Conservation (phyloP, 2,329 filamentous ascomycete genomes). For the Trichophyton verrucosum region DNA sequence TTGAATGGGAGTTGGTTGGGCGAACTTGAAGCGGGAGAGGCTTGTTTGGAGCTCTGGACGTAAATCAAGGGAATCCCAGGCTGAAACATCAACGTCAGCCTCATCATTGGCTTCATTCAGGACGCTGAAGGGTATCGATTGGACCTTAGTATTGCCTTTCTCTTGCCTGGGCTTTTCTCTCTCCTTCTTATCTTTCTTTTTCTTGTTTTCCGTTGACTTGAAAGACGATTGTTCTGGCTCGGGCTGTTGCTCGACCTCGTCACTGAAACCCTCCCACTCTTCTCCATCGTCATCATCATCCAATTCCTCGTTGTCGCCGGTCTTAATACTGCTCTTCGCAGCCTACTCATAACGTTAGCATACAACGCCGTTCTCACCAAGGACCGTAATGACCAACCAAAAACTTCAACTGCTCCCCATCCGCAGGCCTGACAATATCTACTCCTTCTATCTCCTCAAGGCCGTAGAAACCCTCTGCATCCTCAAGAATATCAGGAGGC, state of each 20-base stretch:
- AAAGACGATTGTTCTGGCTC: slow-evolving; percentile 16
- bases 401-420: slow-evolving; percentile 36
- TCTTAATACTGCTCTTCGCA: slow-evolving; percentile 23
- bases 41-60: slow-evolving; percentile 60
- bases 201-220: slow-evolving; percentile 10
- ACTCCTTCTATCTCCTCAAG: slow-evolving; percentile 88
- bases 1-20: slow-evolving; percentile 73
- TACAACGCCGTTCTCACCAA: too few species aligned
- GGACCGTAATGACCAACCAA: slow-evolving; percentile 20
- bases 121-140: slow-evolving; percentile 27
- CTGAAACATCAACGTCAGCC: slow-evolving; percentile 53
- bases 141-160: slow-evolving; percentile 15
- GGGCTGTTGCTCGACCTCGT: slow-evolving; percentile 26
- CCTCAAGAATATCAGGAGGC: slow-evolving; percentile 64
- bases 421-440: slow-evolving; percentile 54
- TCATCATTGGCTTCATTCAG: slow-evolving; percentile 41
- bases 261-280: slow-evolving; percentile 55
- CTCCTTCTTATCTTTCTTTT: slow-evolving; percentile 9
- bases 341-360: slow-evolving; percentile 17
- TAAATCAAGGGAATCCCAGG: slow-evolving; percentile 64
- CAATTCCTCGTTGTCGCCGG: slow-evolving; percentile 8
- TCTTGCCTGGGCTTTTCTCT: slow-evolving; percentile 20
- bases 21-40: slow-evolving; percentile 67
- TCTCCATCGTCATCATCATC: slow-evolving; percentile 32
- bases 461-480: slow-evolving; percentile 88